Conservation (phyloP, 352 stramenopile genomes). For the Globisporangium parvum region DNA sequence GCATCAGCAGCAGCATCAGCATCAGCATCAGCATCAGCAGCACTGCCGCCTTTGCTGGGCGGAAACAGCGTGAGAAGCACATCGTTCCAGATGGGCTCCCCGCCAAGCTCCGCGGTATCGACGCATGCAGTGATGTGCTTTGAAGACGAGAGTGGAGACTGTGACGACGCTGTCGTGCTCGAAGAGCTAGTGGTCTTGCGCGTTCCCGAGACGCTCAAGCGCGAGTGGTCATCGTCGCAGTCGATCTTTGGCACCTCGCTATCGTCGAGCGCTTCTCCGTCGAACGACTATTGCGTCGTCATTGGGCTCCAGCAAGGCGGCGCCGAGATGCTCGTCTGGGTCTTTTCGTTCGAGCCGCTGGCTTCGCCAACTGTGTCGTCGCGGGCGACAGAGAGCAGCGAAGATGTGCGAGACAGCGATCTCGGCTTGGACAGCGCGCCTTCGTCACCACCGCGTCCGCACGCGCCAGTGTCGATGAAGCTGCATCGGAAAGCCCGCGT, state of each 20-base stretch:
- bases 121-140: conserved; percentile 13
- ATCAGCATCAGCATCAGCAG: neutral
- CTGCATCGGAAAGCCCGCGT: conserved; percentile 42
- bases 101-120: neutral
- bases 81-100: conserved; percentile 3
- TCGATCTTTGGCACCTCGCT: conserved; percentile 22
- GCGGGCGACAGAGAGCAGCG: neutral
- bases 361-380: neutral
- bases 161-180: conserved; percentile 17
- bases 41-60: neutral
- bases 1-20: neutral
- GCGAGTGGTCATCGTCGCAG: conserved; percentile 38
- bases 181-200: conserved; percentile 25
- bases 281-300: conserved; percentile 60
- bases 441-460: conserved; percentile 1
- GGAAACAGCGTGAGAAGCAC: neutral
- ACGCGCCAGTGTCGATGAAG: conserved; percentile 4
- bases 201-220: conserved; percentile 46
- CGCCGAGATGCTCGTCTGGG: conserved; percentile 41
- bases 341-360: conserved; percentile 40
- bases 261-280: conserved; percentile 15
- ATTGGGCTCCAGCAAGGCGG: conserved; percentile 36
- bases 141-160: conserved; percentile 14
- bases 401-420: conserved; percentile 6
- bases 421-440: conserved; percentile 1